Conservation (phyloP, 768 basidiomycete genomes). For the Chiua virens region DNA sequence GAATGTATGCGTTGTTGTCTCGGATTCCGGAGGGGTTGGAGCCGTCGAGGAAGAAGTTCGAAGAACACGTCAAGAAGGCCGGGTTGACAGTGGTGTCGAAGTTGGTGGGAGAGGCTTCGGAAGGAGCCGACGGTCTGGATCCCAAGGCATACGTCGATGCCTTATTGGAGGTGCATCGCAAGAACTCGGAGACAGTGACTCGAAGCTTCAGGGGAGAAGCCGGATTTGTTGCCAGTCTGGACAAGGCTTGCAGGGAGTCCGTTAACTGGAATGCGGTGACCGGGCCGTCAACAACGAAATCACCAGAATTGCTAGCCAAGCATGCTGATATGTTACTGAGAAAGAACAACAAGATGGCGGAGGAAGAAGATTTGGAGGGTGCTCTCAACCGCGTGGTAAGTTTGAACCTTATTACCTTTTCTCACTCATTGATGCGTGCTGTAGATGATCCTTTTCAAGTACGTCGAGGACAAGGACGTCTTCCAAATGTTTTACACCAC, state of each 20-base stretch:
- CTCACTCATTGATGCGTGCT: slow-evolving; percentile 3
- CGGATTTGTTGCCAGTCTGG: slow-evolving; percentile 90
- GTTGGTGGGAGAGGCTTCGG: slow-evolving; percentile 53
- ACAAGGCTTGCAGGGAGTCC: slow-evolving; percentile 93
- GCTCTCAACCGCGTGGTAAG: slow-evolving; percentile 88
- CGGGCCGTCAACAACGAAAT: slow-evolving; percentile 78
- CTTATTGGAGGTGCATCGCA: slow-evolving; percentile 85
- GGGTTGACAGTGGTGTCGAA: slow-evolving; percentile 82
- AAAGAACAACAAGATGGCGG: slow-evolving; percentile 94
- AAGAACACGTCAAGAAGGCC: slow-evolving; percentile 91
- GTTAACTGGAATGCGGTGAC: slow-evolving; percentile 93
- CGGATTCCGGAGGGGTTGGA: slow-evolving; percentile 90
- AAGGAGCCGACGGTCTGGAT: slow-evolving; percentile 64
- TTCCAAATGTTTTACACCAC: slow-evolving; percentile 98
- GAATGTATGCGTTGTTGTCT: slow-evolving; percentile 92
- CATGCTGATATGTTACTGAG: slow-evolving; percentile 86
- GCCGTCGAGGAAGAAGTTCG: slow-evolving; percentile 88
- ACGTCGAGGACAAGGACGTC: slow-evolving; percentile 97
- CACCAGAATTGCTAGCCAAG: slow-evolving; percentile 89
- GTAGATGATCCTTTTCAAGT: slow-evolving; percentile 97
- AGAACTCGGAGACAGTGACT: slow-evolving; percentile 86
- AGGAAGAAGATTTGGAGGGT: slow-evolving; percentile 87
- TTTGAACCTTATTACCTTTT: not conserved
- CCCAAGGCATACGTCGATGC: slow-evolving; percentile 96
- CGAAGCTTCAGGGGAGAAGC: slow-evolving; percentile 90